Base-by-base conservation (phyloP, 331 rosid genomes). In the Arachis monticola region DNA sequence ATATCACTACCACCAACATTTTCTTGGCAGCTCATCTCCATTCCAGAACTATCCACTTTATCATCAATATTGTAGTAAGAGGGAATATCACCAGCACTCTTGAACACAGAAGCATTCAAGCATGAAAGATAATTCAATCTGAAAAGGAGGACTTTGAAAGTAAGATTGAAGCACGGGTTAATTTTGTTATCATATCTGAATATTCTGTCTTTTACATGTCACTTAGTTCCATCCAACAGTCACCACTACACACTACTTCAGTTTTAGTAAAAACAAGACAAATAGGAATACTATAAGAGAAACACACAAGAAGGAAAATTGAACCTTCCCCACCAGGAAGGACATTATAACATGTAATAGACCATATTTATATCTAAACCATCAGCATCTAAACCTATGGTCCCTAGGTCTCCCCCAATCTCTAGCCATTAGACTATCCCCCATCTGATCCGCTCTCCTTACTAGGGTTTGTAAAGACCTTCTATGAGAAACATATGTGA, bases 11-110 rank as follows among this genome's bases (percentile, higher is more conserved):
- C 73, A n/a, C 75, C 79, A 69, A 84, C 86, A 73, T 86, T 90
- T 14, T 85, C 85, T 48, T 81, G 86, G 84, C 89, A 88, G 83
- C 85, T 87, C 87, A 86, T 89, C 81, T 87, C 91, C 85, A 84
- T 53, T 77, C 70, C 78, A 72, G 85, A 70, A 76, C 72, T 77
- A 72, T 70, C 79, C 74, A 59, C 58, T 72, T 63, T 80, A 65
- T 78, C 89, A 79, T 87, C 84, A 75, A 83, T 76, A 63, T 75
- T 69, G 27, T 74, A 56, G 74, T 65, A 78, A 58, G 86, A 78
- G 73, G 80, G 65, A 60, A 81, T 64, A 76, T 75, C 74, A 73
- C 77, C 67, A 52, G 70, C 45, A 68, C 50, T 60, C 72, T 71
- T 77, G 77, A 68, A 76, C 69, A 71, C 55, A 47, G 66, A 64